Base-by-base conservation (phyloP, 495 filamentous ascomycete genomes). In the Penicillium bovifimosum region DNA sequence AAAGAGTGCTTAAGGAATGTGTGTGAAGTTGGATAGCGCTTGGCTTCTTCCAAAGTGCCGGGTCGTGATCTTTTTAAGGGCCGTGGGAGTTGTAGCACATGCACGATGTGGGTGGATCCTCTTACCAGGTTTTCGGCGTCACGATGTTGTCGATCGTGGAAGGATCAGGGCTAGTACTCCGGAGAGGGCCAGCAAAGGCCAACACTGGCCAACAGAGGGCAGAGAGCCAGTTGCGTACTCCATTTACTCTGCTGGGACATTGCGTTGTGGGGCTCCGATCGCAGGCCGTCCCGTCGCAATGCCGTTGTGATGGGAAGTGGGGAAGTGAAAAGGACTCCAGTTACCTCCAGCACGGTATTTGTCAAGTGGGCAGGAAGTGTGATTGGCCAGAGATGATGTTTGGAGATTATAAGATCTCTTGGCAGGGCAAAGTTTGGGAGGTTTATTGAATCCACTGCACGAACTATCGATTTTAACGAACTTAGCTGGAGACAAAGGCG, bases 11-110 rank as follows among this genome's bases (percentile, higher is more conserved):
- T 18, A 69, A 69, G 42, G 66, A 67, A 48, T 51, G 64, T 68
- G 48, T 43, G 52, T 54, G 44, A 55, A 64, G 64, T 67, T 69
- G 60, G 64, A 46, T 55, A 64, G 59, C 59, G 48, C 48, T 50
- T 50, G 20, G 14, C 9, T 0, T 11, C n/a, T 11, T 18, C 38
- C 48, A 33, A 10, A 34, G 13, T 17, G 27, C 29, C 31, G 48
- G 48, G 48, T 50, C 38, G n/a, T 32, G 5, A 10, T n/a, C 17
- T 41, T 41, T 34, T 50, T 41, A 50, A 33, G 28, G 6, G 31
- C 18, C 44, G 35, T 8, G 41, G 41, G 24, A 4, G 20, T 24
- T 24, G 41, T 16, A 17, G 40, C 40, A 43, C 41, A 29, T 43
- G 41, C 41, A 29, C 41, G 14, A 43, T 24, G 41, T 2, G 24